phyloP scores from a whole-genome alignment of 331 rosid species.

The Acacia concinna region DNA sequence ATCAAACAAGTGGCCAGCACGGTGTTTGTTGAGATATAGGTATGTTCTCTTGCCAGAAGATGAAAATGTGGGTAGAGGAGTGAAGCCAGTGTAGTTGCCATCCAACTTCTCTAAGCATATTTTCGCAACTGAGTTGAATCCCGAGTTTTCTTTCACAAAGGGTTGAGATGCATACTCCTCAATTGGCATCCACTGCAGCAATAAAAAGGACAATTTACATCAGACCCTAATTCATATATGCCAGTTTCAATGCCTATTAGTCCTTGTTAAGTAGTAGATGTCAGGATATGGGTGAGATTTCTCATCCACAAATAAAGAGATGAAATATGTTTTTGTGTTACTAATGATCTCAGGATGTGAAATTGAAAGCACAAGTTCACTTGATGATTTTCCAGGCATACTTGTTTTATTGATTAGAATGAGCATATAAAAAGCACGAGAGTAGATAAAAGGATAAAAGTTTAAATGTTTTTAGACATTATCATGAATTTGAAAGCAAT shows the following conservation, averaged over 20 bases:
- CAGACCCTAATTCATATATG: background rate
- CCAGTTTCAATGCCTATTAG: background rate
- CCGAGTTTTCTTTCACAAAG: slow-evolving; percentile 49
- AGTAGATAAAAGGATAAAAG: background rate
- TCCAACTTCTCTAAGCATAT: slow-evolving; percentile 61
- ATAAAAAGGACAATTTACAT: background rate
- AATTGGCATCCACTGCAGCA: slow-evolving; percentile 79
- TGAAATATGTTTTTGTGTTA: background rate
- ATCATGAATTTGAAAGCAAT: background rate
- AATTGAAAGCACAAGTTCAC: background rate
- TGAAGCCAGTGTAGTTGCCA: slow-evolving; percentile 52
- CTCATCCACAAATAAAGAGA: background rate
- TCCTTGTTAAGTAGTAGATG: background rate
- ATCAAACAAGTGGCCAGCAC: slow-evolving; percentile 18
- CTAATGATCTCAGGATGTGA: slow-evolving; percentile 4
- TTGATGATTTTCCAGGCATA: background rate
- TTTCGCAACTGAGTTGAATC: slow-evolving; percentile 46
- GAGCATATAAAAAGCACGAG: background rate
- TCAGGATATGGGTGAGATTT: background rate
- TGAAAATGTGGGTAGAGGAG: slow-evolving; percentile 37
- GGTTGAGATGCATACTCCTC: slow-evolving; percentile 72
- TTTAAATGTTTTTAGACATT: background rate
- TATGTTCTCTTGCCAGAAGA: slow-evolving; percentile 55
- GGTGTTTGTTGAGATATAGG: slow-evolving; percentile 47
- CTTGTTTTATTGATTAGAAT: background rate